phyloP scores from a whole-genome alignment of 495 filamentous ascomycete species.

The Penicillium cosmopolitanum region DNA sequence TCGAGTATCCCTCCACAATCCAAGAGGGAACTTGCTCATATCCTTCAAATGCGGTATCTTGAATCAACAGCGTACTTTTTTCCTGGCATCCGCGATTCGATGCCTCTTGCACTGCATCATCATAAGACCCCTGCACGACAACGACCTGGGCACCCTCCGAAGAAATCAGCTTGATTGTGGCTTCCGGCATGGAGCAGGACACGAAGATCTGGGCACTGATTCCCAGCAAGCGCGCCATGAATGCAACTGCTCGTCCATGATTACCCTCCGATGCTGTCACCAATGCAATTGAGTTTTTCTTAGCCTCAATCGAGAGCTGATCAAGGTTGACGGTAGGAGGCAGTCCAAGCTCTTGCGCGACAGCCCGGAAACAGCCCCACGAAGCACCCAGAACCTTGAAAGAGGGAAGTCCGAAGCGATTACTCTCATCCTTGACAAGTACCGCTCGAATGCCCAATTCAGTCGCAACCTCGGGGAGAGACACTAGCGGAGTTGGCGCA shows the following conservation, averaged over 20 bases:
- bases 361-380: constrained; percentile 66
- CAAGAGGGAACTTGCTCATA: constrained; percentile 68
- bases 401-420: constrained; percentile 64
- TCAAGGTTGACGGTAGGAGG: constrained; percentile 38
- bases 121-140: constrained; percentile 61
- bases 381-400: constrained; percentile 81
- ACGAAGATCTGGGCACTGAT: constrained; percentile 59
- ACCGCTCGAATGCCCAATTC: constrained; percentile 59
- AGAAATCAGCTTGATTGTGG: constrained; percentile 55
- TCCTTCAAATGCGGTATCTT: constrained; percentile 65
- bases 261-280: constrained; percentile 71
- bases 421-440: constrained; percentile 62
- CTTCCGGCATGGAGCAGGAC: constrained; percentile 52
- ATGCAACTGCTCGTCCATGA: constrained; percentile 69
- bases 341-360: constrained; percentile 46
- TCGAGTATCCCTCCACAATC: constrained; percentile 75
- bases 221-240: constrained; percentile 61
- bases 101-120: constrained; percentile 56
- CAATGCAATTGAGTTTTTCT: constrained; percentile 34
- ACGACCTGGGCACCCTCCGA: constrained; percentile 60
- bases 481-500: constrained; percentile 50
- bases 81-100: constrained; percentile 33
- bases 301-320: constrained; percentile 42
- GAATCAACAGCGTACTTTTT: constrained; percentile 55
- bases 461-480: constrained; percentile 54